Evolutionary conservation across 2,329 filamentous ascomycete genomes (phyloP), one percentile per base, ranked within the genome.

Genomic region (Trichoderma polysporum): DNA sequence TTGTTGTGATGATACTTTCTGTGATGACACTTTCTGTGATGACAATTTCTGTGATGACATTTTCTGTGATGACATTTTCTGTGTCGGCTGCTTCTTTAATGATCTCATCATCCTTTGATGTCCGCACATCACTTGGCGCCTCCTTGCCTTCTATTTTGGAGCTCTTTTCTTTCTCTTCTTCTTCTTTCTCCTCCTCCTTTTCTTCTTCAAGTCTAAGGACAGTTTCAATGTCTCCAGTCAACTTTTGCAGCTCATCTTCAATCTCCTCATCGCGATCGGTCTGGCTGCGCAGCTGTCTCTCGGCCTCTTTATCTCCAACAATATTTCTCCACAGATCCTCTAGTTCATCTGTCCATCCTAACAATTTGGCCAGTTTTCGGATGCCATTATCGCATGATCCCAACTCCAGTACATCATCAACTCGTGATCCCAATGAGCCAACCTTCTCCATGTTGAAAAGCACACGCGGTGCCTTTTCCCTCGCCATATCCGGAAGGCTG

Each of bases 401-500:
- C 2, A 98, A 81, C 41, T 92, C 78, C 6, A 97, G 75, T 0
- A 99, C 94, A 78, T 99, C 95, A 74, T 99, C 94, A 0, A 90
- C 76, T 29, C 92, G 82, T 8, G 84, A 85, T 0, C 95, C 95
- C 39, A 99, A 76, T 22, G 87, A 87, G 0, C 95, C 94, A 0
- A 97, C 95, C 39, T 81, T 82, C 77, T 97, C 92, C 79, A 90
- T 85, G 76, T 99, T 99, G 77, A 99, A 91, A 22, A 99, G 83
- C 2, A 99, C 80, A 10, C 95, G 86, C 0, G 94, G 95, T 3
- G 86, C 86, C 0, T 82, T 83, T 1, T 88, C 83, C 2, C 76
- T 74, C 25, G 88, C 89, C 71, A 90, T 80, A 15, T 85, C 80
- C 0, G 94, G 94, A 58, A 98, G 81, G 54, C 88, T 88, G 1